Conservation (phyloP, 352 stramenopile species). For the Pythium scleroteichum region DNA sequence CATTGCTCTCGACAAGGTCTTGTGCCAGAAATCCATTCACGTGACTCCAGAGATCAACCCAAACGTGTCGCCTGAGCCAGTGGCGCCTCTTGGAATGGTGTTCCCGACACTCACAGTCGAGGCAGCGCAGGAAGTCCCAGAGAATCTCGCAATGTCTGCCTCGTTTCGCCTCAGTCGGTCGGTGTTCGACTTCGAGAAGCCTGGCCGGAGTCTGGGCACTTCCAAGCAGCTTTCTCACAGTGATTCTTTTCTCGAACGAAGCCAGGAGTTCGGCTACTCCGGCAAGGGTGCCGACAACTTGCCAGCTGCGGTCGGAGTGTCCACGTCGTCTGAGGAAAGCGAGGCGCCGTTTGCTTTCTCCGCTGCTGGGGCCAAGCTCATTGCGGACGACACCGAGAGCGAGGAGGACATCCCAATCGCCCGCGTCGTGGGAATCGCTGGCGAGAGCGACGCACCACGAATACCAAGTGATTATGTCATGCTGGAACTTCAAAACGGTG, state of each 20-base stretch:
- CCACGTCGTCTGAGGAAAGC: neutral
- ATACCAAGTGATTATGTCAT: conserved; percentile 82
- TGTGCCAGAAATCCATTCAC: conserved; percentile 56
- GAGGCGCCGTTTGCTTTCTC: conserved; percentile 21
- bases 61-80: conserved; percentile 80
- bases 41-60: conserved; percentile 76
- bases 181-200: conserved; percentile 54
- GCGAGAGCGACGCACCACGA: conserved; percentile 14
- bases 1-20: conserved; percentile 62
- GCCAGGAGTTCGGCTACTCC: conserved; percentile 20
- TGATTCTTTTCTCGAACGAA: conserved; percentile 16
- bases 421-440: conserved; percentile 43
- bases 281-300: neutral
- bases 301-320: neutral
- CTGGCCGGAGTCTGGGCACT: conserved; percentile 21
- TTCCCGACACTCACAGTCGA: conserved; percentile 73
- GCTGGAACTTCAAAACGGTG: conserved; percentile 74
- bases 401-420: conserved; percentile 53
- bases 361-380: conserved; percentile 36
- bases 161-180: conserved; percentile 58
- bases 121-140: conserved; percentile 30
- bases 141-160: conserved; percentile 30
- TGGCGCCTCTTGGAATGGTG: conserved; percentile 61
- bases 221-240: conserved; percentile 44
- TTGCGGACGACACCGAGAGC: conserved; percentile 20